Percentiles rank a stretch among this genome's conserved stretches.
These are phyloP conservation scores for Colletotrichum orbiculare DNA, from an alignment of 2,329 filamentous ascomycete genomes.

Conservation along the genomic window DNA sequence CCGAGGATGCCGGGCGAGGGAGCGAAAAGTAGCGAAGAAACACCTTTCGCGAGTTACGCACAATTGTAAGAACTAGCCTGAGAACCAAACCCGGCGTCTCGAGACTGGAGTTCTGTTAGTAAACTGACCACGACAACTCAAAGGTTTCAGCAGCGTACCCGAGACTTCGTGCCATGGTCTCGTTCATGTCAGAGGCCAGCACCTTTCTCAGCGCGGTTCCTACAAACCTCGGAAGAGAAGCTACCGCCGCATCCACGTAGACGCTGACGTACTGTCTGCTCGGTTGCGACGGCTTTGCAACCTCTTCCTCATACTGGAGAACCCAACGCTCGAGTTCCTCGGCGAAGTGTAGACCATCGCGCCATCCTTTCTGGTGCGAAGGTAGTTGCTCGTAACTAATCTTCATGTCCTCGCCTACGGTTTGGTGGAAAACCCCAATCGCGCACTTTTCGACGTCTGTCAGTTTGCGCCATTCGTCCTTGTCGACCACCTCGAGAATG, in stretches of 20 bases:
- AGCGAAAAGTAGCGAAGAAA: constrained; percentile 59
- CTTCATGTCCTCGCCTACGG: constrained; percentile 64
- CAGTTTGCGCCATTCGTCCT: constrained; percentile 67
- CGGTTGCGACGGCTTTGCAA: constrained; percentile 43
- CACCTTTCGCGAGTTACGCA: constrained; percentile 56
- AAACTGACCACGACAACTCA: background rate
- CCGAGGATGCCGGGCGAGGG: constrained; percentile 57
- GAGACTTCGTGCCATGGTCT: constrained; percentile 35
- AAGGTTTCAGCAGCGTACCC: background rate
- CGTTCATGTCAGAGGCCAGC: constrained; percentile 34
- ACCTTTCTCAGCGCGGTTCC: constrained; percentile 26
- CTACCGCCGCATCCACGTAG: constrained; percentile 47
- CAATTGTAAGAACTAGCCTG: constrained; percentile 45
- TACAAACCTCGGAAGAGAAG: constrained; percentile 38
- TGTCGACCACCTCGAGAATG: constrained; percentile 62
- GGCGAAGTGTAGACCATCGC: constrained; percentile 63
- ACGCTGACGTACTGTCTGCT: constrained; percentile 46
- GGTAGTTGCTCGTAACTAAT: constrained; percentile 60
- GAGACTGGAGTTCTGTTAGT: constrained; percentile 1
- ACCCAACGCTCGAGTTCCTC: constrained; percentile 63
- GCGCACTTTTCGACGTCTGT: constrained; percentile 67
- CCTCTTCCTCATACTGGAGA: constrained; percentile 57
- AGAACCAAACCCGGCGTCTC: constrained; percentile 13
- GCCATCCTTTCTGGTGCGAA: constrained; percentile 52
- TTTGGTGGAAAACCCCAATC: constrained; percentile 67